Evolutionary conservation across 495 filamentous ascomycete genomes (phyloP), one percentile per base, ranked within the genome.

Genomic region (Polyplosphaeria fusca): DNA sequence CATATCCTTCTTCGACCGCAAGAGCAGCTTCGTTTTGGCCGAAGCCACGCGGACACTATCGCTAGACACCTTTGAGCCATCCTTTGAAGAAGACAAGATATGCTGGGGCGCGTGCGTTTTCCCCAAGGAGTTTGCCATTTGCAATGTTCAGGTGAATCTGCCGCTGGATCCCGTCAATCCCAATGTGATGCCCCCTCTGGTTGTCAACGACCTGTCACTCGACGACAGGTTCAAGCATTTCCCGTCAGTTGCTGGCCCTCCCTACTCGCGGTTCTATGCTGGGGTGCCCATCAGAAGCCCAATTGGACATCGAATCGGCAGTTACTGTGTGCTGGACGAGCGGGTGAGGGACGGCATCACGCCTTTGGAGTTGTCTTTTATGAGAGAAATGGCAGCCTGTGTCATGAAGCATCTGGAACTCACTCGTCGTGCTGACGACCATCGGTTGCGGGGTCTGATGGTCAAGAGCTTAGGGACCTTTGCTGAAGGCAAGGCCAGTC

Each of bases 221-320:
- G 79, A 85, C 46, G 72, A 72, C 7, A 66, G 68, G 2, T 83
- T 80, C 61, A 72, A 71, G 47, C 55, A 74, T 46, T 67, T 73
- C 40, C 58, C 70, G 1, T 74, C 74, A 55, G 72, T 80, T 27
- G 47, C 58, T 20, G 66, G 64, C 20, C 69, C 74, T 75, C 70
- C 79, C 1, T 55, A 70, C 41, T 66, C 76, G 38, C 73, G 68
- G 16, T 88, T 84, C 66, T 88, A 87, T 57, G 82, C 81, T 5
- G 84, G 80, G 13, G 82, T 83, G 1, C 83, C 85, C 0, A 76
- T 92, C 23, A 79, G 84, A 3, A 87, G 84, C 0, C 81, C 79
- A 4, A 78, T 76, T 11, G 84, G 82, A 9, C 80, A 88, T 63
- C 83, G 85, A 23, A 84, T 91, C 59, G 87, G 87, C 22, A 84